Evolutionary conservation across 768 basidiomycete species (phyloP).

Genomic region (Amanita subjunquillea): DNA sequence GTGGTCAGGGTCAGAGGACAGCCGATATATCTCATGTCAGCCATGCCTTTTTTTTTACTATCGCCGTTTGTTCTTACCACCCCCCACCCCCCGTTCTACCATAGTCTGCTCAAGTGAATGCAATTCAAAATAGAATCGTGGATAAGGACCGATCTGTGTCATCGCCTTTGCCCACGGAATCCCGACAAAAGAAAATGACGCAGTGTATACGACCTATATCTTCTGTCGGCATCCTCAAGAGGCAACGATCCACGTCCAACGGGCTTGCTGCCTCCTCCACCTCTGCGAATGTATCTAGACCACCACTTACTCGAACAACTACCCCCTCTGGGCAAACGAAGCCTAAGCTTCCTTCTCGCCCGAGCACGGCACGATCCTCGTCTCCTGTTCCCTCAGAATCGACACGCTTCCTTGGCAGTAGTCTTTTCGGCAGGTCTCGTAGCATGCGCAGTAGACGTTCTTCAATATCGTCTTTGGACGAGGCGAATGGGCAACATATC

Average conservation of each 20-base stretch:
- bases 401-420: neutral
- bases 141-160: conserved; percentile 1
- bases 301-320: neutral
- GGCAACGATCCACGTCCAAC: neutral
- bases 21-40: neutral
- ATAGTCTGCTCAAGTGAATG: no score
- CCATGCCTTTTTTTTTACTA: neutral
- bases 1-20: neutral
- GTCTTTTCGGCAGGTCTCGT: neutral
- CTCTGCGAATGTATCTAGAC: neutral
- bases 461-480: neutral
- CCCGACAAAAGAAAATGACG: neutral
- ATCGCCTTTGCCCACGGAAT: neutral
- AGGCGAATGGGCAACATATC: neutral
- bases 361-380: conserved; percentile 9
- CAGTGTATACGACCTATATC: neutral
- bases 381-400: neutral
- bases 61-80: neutral
- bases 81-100: neutral
- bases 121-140: neutral
- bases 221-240: neutral
- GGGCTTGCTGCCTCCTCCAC: neutral
- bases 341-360: conserved; percentile 13
- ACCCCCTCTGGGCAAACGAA: neutral
- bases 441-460: conserved; percentile 6